These are phyloP conservation scores for Gillenia trifoliata DNA, from an alignment of 306 rosid species.

Conservation along the genomic window DNA sequence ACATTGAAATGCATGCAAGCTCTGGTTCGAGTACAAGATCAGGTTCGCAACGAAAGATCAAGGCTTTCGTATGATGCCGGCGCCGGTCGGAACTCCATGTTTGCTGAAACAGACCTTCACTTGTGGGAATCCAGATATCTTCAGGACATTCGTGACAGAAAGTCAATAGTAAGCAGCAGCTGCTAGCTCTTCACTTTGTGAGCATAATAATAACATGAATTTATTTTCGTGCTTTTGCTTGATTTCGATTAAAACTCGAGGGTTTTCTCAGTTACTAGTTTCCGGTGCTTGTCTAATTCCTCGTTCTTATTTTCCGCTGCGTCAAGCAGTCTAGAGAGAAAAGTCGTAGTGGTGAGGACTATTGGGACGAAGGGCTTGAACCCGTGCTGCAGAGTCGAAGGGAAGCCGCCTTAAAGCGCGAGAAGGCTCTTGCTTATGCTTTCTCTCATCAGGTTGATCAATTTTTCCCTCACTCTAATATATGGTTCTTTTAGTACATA, in stretches of 20 bases:
- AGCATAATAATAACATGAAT: neutral
- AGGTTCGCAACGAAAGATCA: constrained; percentile 24
- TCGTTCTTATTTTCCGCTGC: neutral
- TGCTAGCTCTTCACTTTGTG: neutral
- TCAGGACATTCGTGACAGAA: constrained; percentile 18
- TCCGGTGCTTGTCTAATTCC: neutral
- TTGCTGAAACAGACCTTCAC: constrained; percentile 8
- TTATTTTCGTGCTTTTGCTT: neutral
- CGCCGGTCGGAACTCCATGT: constrained; percentile 22
- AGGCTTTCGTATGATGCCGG: constrained; percentile 31
- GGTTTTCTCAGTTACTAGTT: neutral
- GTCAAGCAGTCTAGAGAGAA: constrained; percentile 22
- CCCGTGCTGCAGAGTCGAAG: constrained; percentile 14
- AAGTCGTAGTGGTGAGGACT: constrained; percentile 1
- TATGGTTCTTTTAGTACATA: neutral
- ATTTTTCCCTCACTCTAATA: neutral
- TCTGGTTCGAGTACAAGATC: constrained; percentile 29
- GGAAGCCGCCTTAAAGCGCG: constrained; percentile 31
- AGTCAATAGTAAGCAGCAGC: constrained; percentile 15
- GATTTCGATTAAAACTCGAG: neutral
- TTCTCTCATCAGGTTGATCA: constrained; percentile 30
- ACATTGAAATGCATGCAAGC: constrained; percentile 34
- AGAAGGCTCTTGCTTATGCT: constrained; percentile 37
- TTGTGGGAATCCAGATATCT: constrained; percentile 21
- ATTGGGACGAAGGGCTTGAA: constrained; percentile 20